These are phyloP conservation scores for Trypanosomatidae sp. DNA, from an alignment of 208 protist species.

Conservation along the genomic window DNA sequence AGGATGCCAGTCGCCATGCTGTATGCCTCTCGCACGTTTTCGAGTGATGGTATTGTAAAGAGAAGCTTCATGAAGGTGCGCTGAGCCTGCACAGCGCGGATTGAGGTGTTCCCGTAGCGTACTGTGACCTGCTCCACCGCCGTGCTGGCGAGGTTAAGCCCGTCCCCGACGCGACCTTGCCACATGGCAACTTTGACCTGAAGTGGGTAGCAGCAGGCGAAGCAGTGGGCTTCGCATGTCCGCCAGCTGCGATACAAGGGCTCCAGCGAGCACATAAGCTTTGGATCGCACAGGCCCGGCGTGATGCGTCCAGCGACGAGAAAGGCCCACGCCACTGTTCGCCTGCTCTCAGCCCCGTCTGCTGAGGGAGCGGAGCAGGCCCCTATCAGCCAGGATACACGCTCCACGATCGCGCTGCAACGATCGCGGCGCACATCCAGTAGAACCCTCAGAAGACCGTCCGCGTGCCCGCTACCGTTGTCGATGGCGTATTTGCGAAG, in stretches of 20 bases:
- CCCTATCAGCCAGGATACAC: slow-evolving; percentile 58
- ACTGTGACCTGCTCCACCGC: slow-evolving; percentile 24
- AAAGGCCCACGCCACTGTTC: slow-evolving; percentile 39
- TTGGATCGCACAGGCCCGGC: slow-evolving; percentile 48
- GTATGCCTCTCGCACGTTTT: slow-evolving; percentile 43
- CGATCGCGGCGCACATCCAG: slow-evolving; percentile 30
- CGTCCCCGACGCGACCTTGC: slow-evolving; percentile 46
- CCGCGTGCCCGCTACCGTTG: not conserved
- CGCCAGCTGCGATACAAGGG: slow-evolving; percentile 42
- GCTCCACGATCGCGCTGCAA: slow-evolving; percentile 48
- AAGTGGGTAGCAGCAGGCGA: slow-evolving; percentile 66
- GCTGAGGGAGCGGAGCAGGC: slow-evolving; percentile 13
- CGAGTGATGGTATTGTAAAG: slow-evolving; percentile 38
- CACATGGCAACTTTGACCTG: slow-evolving; percentile 64
- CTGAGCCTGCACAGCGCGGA: slow-evolving; percentile 43
- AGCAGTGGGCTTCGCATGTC: slow-evolving; percentile 52
- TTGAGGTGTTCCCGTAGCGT: slow-evolving; percentile 33
- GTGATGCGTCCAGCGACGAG: slow-evolving; percentile 51
- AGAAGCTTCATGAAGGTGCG: slow-evolving; percentile 28
- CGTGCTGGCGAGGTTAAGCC: slow-evolving; percentile 43
- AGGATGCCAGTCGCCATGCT: slow-evolving; percentile 34
- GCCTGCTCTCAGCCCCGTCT: not conserved
- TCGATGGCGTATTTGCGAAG: slow-evolving; percentile 56
- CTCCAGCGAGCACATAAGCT: slow-evolving; percentile 37
- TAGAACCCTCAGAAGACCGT: slow-evolving; percentile 49